Conservation (phyloP, 768 basidiomycete genomes). For the Royoungia palumana region DNA sequence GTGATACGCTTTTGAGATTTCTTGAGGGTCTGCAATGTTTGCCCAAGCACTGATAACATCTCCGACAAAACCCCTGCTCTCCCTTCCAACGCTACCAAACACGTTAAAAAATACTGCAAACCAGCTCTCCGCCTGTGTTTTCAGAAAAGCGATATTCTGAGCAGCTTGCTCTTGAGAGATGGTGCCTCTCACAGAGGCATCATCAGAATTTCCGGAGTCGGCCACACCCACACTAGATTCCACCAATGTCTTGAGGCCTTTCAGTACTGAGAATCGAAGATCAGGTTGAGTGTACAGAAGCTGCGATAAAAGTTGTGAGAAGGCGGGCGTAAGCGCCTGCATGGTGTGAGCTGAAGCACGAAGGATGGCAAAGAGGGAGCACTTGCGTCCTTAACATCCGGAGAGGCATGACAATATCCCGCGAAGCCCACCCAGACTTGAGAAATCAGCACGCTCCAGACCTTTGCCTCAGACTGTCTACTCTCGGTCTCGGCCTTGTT, state of each 20-base stretch:
- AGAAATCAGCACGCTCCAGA: conserved; percentile 90
- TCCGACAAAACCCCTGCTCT: conserved; percentile 72
- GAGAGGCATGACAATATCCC: conserved; percentile 82
- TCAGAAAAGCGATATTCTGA: conserved; percentile 68
- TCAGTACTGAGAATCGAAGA: conserved; percentile 78
- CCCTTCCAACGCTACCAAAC: conserved; percentile 81
- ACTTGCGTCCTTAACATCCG: conserved; percentile 69
- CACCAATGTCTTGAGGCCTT: conserved; percentile 75
- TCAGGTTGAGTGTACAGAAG: conserved; percentile 87
- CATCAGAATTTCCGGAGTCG: conserved; percentile 29
- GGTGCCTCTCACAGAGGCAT: conserved; percentile 25
- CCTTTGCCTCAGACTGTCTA: conserved; percentile 82
- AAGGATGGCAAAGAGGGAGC: neutral
- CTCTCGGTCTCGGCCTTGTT: conserved; percentile 72
- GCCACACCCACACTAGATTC: conserved; percentile 66
- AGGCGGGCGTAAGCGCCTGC: conserved; percentile 70
- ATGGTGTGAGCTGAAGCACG: conserved; percentile 1
- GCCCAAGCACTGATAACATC: conserved; percentile 89
- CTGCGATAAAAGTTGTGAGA: conserved; percentile 89
- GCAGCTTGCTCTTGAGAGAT: conserved; percentile 59
- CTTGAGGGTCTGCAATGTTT: conserved; percentile 72
- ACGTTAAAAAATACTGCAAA: conserved; percentile 95
- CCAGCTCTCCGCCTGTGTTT: conserved; percentile 85
- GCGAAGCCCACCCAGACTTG: conserved; percentile 92
- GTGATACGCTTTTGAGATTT: conserved; percentile 74